A percentile compares a stretch with the other conserved stretches of the same genome.
Evolutionary conservation across 805 yeast species (phyloP).

Genomic region (Dipodascus geniculatus): DNA sequence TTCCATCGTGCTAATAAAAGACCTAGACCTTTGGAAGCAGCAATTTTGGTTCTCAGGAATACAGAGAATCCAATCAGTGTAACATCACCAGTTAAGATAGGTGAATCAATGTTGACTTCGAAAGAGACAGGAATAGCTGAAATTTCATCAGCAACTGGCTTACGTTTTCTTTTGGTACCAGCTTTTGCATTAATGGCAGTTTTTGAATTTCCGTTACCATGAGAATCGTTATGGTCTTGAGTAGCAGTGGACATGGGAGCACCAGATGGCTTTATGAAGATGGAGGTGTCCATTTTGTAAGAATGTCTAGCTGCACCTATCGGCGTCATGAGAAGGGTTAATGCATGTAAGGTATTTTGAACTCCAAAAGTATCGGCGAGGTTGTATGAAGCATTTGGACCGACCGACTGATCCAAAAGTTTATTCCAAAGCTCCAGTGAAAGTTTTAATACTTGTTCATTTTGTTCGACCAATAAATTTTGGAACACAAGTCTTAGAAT

Average conservation of each 20-base stretch:
- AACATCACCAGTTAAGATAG: slow-evolving; percentile 84
- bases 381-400: slow-evolving; percentile 24
- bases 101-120: slow-evolving; percentile 78
- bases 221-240: neutral
- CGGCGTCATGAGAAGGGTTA: slow-evolving; percentile 76
- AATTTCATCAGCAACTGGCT: slow-evolving; percentile 27
- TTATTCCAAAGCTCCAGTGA: slow-evolving; percentile 51
- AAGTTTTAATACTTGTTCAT: slow-evolving; percentile 51
- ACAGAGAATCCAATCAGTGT: slow-evolving; percentile 68
- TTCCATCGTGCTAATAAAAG: slow-evolving; percentile 23
- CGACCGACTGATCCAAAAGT: slow-evolving; percentile 30
- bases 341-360: slow-evolving; percentile 44
- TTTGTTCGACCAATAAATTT: slow-evolving; percentile 82
- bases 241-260: slow-evolving; percentile 18
- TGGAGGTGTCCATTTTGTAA: slow-evolving; percentile 68
- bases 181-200: slow-evolving; percentile 17
- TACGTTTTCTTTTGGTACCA: slow-evolving; percentile 20
- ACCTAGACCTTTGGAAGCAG: slow-evolving; percentile 71
- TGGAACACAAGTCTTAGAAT: slow-evolving; percentile 71
- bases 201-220: slow-evolving; percentile 7
- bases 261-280: slow-evolving; percentile 75
- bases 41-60: slow-evolving; percentile 61
- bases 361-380: slow-evolving; percentile 42
- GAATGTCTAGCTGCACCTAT: slow-evolving; percentile 86
- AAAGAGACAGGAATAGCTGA: slow-evolving; percentile 13